phyloP scores from a whole-genome alignment of 169 alveolate species.

The Plasmodium adleri region DNA sequence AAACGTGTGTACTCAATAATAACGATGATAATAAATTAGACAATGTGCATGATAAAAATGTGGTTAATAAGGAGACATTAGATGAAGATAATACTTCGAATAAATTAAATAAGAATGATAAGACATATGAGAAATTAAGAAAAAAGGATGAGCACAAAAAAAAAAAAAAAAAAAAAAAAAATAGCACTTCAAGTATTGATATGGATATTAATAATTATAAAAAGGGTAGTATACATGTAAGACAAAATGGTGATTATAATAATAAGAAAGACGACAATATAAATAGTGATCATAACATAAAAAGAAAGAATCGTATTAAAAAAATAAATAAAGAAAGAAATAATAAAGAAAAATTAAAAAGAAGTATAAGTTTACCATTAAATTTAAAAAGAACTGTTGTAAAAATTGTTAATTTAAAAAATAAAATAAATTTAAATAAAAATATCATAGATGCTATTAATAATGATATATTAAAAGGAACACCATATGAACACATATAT shows the following conservation, averaged over 20 bases:
- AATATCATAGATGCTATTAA: constrained; percentile 69
- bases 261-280: background rate
- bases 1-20: background rate
- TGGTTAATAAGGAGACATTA: background rate
- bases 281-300: background rate
- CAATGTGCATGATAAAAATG: background rate
- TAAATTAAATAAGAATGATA: background rate
- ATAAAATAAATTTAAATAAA: constrained; percentile 61
- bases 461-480: constrained; percentile 54
- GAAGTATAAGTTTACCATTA: constrained; percentile 72
- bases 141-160: background rate
- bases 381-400: constrained; percentile 44
- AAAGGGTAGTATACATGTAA: background rate
- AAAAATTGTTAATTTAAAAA: constrained; percentile 24
- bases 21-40: background rate
- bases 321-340: background rate
- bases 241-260: background rate
- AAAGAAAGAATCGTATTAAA: constrained; percentile 2
- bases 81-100: background rate
- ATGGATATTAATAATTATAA: too few species aligned
- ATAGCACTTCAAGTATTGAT: background rate
- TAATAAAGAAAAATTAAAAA: background rate
- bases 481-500: constrained; percentile 73
- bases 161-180: background rate
- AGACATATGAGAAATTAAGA: background rate